These are phyloP conservation scores for Huiozyma sinensis DNA, from an alignment of 805 yeast genomes.

Conservation along the genomic window DNA sequence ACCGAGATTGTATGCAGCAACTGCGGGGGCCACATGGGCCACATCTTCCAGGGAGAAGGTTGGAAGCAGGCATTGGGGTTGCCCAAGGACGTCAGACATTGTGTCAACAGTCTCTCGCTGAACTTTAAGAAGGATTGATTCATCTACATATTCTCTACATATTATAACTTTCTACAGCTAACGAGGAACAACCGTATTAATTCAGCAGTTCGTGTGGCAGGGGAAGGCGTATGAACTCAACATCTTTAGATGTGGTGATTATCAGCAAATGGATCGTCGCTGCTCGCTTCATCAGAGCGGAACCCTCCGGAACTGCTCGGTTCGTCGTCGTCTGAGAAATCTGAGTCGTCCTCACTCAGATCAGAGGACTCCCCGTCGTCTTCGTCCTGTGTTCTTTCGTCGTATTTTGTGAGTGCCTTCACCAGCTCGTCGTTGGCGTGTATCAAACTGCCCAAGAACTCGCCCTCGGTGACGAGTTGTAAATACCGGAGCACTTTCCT, in stretches of 20 bases:
- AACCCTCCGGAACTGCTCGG: constrained; percentile 31
- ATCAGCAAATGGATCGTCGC: constrained; percentile 41
- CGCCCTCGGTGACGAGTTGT: constrained; percentile 77
- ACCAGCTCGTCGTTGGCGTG: constrained; percentile 89
- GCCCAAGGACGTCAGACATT: constrained; percentile 86
- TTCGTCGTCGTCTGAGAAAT: constrained; percentile 28
- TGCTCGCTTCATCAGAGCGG: constrained; percentile 11
- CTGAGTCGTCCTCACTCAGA: constrained; percentile 6
- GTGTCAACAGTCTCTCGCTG: constrained; percentile 80
- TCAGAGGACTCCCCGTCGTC: constrained; percentile 35
- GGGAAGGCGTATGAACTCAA: not conserved
- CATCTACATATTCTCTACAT: not conserved
- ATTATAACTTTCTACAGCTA: not conserved
- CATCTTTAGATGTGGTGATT: constrained; percentile 26
- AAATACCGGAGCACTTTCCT: constrained; percentile 70
- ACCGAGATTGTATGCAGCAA: constrained; percentile 80
- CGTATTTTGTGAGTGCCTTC: constrained; percentile 56
- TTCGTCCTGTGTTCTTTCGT: constrained; percentile 38
- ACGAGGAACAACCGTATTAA: no score
- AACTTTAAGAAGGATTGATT: constrained; percentile 37
- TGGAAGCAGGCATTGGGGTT: constrained; percentile 34
- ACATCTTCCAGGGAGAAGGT: constrained; percentile 90
- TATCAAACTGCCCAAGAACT: constrained; percentile 75
- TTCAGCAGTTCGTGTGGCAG: not conserved
- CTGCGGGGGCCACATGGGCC: constrained; percentile 95